Conservation (phyloP, 108 stramenopile genomes). For the Skeletonema tropicum region DNA sequence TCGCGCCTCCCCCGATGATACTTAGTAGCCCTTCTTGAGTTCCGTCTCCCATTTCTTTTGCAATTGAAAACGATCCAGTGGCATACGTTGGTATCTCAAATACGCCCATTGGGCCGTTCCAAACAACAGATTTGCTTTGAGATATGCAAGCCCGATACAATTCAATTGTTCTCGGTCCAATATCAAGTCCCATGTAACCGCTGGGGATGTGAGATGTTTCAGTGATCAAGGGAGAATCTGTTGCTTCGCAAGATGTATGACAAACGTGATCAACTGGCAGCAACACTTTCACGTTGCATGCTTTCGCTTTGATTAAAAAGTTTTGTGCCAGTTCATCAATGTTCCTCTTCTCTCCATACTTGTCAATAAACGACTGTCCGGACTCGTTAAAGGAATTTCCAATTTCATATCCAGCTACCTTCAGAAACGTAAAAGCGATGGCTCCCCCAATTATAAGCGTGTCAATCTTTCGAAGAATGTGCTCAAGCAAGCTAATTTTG, state of each 20-base stretch:
- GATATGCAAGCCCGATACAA: slow-evolving; percentile 65
- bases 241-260: slow-evolving; percentile 74
- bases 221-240: slow-evolving; percentile 74
- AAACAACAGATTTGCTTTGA: slow-evolving; percentile 79
- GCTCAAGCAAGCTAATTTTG: slow-evolving; percentile 93
- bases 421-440: slow-evolving; percentile 97
- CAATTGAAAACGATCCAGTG: slow-evolving; percentile 85
- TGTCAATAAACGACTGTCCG: slow-evolving; percentile 44
- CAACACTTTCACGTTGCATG: slow-evolving; percentile 69
- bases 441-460: slow-evolving; percentile 94
- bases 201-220: slow-evolving; percentile 74
- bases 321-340: slow-evolving; percentile 90
- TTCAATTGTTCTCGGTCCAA: slow-evolving; percentile 86
- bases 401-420: slow-evolving; percentile 81
- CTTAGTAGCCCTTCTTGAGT: slow-evolving; percentile 84
- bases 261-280: slow-evolving; percentile 93
- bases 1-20: slow-evolving; percentile 97
- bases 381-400: slow-evolving; percentile 90
- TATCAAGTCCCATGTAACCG: slow-evolving; percentile 98
- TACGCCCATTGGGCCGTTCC: slow-evolving; percentile 98
- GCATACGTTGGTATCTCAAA: slow-evolving; percentile 94
- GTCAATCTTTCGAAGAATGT: slow-evolving; percentile 89
- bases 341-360: slow-evolving; percentile 44
- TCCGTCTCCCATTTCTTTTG: slow-evolving; percentile 83
- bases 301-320: slow-evolving; percentile 67